Evolutionary conservation across 2,329 filamentous ascomycete species (phyloP), one percentile per base, ranked within the genome.

Genomic region (Neopestalotiopsis sp.): DNA sequence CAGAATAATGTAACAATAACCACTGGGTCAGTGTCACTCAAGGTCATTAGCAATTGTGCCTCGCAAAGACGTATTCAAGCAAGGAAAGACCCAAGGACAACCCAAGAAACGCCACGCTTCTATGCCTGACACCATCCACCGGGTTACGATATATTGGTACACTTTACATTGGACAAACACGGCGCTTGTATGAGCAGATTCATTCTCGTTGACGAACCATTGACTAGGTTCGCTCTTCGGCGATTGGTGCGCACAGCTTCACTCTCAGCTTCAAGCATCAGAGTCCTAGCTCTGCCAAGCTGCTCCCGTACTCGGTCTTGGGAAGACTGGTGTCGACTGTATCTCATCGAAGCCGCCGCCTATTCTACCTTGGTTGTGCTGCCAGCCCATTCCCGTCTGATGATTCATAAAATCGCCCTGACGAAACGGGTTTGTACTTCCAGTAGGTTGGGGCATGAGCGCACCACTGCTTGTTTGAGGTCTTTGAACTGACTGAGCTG

Each of bases 361-460:
- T 4, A 96, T 95, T 9, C 92, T 88, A 76, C 93, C 89, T 73
- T 91, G 90, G 70, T 89, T 89, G 71, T 91, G 88, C 79, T 98
- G 95, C 94, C 96, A 98, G 1, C 94, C 94, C 79, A 93, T 87
- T 0, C 95, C 95, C 0, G 94, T 97, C 71, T 90, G 87, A 76
- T 97, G 94, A 77, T 97, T 96, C 66, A 97, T 91, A 79, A 98
- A 97, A 4, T 91, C 90, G 61, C 92, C 94, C 77, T 98, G 94
- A 17, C 96, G 89, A 87, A 98, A 98, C 0, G 96, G 96, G 76
- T 99, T 99, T 2, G 95, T 98, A 76, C 89, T 94, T 9, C 94
- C 95, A 0, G 95, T 98, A 1, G 92, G 88, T 76, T 95, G 94
- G 2, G 94, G 89, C 66, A 87, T 87, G 5, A 96, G 82, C 63